Conservation (phyloP, 2,329 filamentous ascomycete genomes). For the Botryotinia globosa region DNA sequence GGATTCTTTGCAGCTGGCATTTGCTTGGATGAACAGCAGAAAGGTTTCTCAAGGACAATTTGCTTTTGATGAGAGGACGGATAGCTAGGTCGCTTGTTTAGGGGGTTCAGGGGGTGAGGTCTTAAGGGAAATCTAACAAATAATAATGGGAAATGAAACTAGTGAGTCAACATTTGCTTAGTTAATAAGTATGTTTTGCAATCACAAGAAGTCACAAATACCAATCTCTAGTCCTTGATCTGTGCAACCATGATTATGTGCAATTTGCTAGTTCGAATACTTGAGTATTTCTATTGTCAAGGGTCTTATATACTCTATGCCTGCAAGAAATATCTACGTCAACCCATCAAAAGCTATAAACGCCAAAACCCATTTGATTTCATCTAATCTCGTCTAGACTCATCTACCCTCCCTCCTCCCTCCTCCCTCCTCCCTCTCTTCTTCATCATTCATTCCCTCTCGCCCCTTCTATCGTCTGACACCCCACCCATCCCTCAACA, state of each 20-base stretch:
- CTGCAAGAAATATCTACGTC: neutral
- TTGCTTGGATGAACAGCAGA: neutral
- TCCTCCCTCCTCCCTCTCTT: neutral
- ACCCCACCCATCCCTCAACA: conserved; percentile 73
- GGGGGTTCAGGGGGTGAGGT: neutral
- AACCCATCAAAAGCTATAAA: neutral
- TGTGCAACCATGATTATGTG: neutral
- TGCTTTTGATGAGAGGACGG: neutral
- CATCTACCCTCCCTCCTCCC: neutral
- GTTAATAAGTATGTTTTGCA: neutral
- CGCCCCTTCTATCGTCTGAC: conserved; percentile 51
- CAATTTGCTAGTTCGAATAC: too few relatives aligned
- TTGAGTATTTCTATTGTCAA: neutral
- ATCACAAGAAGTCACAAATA: neutral
- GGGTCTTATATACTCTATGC: neutral
- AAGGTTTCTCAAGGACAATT: neutral
- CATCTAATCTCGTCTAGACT: neutral
- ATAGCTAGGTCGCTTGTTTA: neutral
- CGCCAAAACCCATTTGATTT: neutral
- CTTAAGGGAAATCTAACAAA: neutral
- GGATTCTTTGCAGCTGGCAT: neutral
- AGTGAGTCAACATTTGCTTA: neutral
- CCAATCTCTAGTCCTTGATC: neutral
- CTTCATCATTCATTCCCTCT: neutral
- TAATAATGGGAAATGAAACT: neutral